phyloP scores from a whole-genome alignment of 73 alveolate genomes.

The Blepharisma japonicum region DNA sequence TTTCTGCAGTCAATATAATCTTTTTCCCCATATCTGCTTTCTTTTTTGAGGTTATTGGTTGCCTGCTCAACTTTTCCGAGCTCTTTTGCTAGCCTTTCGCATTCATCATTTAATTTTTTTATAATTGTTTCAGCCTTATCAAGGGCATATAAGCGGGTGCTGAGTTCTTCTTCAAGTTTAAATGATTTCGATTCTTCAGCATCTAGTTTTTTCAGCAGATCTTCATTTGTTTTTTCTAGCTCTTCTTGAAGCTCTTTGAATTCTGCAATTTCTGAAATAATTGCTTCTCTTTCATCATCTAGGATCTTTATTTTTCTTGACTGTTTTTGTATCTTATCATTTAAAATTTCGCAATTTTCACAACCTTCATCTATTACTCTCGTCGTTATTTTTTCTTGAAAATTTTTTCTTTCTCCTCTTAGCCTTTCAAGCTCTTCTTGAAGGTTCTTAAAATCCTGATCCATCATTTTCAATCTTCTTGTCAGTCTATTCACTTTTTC shows the following conservation, averaged over 20 bases:
- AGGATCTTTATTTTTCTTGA: not conserved
- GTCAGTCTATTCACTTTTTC: not conserved
- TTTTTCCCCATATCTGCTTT: constrained; percentile 1
- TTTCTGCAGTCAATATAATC: not conserved
- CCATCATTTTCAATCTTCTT: not conserved
- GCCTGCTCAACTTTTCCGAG: constrained; percentile 21
- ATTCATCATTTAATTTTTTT: constrained; percentile 30
- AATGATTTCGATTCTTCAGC: too few species aligned
- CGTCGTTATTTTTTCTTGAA: not conserved
- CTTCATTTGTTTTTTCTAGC: not conserved
- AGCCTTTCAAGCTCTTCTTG: not conserved
- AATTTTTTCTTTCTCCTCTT: not conserved
- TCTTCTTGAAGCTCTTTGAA: not conserved
- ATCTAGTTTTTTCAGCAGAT: too few species aligned
- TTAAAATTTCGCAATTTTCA: not conserved
- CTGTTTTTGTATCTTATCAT: not conserved
- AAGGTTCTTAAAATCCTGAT: not conserved
- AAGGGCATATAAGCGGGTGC: not conserved
- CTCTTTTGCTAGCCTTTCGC: constrained; percentile 23
- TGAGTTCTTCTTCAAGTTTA: not conserved
- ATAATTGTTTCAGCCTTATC: constrained; percentile 29
- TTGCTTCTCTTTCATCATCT: not conserved
- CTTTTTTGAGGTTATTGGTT: not conserved
- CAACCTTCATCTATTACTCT: not conserved
- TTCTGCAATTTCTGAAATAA: not conserved